These are phyloP conservation scores for Kalanchoe fedtschenkoi DNA, from an alignment of 164 flowering plant genomes.

Conservation along the genomic window DNA sequence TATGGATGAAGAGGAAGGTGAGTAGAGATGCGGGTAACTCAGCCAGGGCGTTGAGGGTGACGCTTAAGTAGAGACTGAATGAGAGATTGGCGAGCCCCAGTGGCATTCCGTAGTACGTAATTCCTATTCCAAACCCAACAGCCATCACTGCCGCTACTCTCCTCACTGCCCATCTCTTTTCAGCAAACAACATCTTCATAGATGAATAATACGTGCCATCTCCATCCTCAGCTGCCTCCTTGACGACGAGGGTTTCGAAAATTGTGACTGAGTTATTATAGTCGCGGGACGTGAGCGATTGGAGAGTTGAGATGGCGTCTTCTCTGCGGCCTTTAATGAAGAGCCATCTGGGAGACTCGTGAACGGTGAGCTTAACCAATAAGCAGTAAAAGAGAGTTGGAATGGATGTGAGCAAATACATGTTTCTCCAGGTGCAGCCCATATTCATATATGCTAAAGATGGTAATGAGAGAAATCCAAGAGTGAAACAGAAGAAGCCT, in stretches of 20 bases:
- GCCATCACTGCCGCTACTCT: constrained; percentile 31
- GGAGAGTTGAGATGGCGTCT: constrained; percentile 38
- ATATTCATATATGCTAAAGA: constrained; percentile 30
- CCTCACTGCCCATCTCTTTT: constrained; percentile 34
- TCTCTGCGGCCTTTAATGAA: constrained; percentile 36
- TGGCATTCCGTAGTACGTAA: constrained; percentile 68
- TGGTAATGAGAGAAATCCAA: constrained; percentile 64
- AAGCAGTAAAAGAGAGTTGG: constrained; percentile 33
- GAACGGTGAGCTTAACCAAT: constrained; percentile 21
- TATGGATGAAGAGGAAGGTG: constrained; percentile 29
- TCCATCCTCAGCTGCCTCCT: constrained; percentile 8
- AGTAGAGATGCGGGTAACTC: constrained; percentile 45
- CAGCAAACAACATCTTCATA: constrained; percentile 24
- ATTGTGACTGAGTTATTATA: constrained; percentile 4
- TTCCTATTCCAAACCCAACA: constrained; percentile 45
- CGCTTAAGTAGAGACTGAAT: constrained; percentile 41
- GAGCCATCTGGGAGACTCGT: constrained; percentile 80
- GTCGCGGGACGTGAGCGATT: constrained; percentile 13
- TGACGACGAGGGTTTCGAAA: constrained; percentile 3
- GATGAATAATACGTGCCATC: constrained; percentile 24
- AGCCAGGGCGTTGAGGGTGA: constrained; percentile 42
- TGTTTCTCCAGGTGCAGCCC: constrained; percentile 38
- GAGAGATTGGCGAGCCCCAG: constrained; percentile 37
- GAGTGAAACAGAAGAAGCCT: constrained; percentile 44
- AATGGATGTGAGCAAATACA: constrained; percentile 41